Evolutionary conservation across 805 yeast species (phyloP), one percentile per base, ranked within the genome.

Genomic region (Myxozyma neotropica): DNA sequence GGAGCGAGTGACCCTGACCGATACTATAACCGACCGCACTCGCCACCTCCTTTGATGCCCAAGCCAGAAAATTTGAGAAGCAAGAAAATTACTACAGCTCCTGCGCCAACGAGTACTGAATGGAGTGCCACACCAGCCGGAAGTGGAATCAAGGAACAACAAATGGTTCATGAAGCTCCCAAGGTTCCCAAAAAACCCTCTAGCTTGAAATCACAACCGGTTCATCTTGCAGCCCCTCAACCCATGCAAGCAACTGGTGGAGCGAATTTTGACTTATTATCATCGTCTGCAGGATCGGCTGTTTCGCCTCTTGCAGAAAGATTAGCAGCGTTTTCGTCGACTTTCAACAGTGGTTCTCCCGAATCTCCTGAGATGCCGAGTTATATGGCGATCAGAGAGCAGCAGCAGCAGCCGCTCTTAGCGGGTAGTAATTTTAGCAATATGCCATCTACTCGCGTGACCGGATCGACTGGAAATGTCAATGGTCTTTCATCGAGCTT

Each of bases 31-130:
- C 58, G 66, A 6, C 66, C 65, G 43, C 66, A 58, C 38, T 56
- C 63, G 21, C 65, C 66, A 8, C 66, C 66, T 15, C 66, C 66
- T 15, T 35, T 61, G 38, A 39, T 57, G 58, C 67, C 66, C 17
- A 63, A 63, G 44, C 66, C 66, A 15, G 50, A 27, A 26, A 42
- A 36, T 36, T 35, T 64, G 19, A 31, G 58, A 21, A 35, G 62
- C 31, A 40, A 24, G 39, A 61, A 61, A 29, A 50, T 59, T 24
- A 36, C 43, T 4, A 58, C 63, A 19, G 49, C 57, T 7, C 65
- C 65, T 1, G 24, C 23, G 17, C 45, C 65, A 4, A 40, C 55
- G 10, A 45, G 49, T 15, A 58, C 57, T 0, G 47, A 58, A 5
- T 61, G 65, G 65, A 38, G 49, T 7, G 39, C 46, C 4, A 10